Evolutionary conservation across 164 flowering plant genomes (phyloP), one percentile per base, ranked within the genome.

Genomic region (Litsea cubeba): DNA sequence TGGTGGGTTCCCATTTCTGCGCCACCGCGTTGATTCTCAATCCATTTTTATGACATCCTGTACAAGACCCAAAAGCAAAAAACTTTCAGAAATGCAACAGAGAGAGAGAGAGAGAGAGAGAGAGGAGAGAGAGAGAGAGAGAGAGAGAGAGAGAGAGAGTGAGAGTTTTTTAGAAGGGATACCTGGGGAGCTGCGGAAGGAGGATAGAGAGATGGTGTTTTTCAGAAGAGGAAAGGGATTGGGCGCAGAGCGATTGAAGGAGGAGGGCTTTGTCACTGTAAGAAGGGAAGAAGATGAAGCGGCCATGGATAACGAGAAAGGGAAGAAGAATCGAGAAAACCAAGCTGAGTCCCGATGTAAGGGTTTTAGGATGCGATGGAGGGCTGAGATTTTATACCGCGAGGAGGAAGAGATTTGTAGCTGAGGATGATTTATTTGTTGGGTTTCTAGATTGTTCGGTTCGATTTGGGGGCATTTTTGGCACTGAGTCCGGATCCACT

Each of bases 1-100:
- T 88, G 4, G 91, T 66, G 63, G 98, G 94, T 62, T 92, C 98
- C 87, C 83, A 87, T 83, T 87, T 87, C 72, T 49, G 76, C 15
- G 91, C 77, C 72, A 87, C 75, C 11, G 95, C 97, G 58, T 82
- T 85, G 69, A 92, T 73, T 85, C 83, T 88, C 62, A 89, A 67
- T 22, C 85, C 71, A 40, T 77, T 83, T 57, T 78, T 83, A 64
- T 79, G 74, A 10, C 74, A 20, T 70, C 84, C 96, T 88, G 86
- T 32, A 15, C 1, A 82, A 65, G 11, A 72, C 46, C 69, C 63
- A 75, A 75, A 17, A 57, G 14, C 2, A 32, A 10, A 26, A 65
- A 54, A 74, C 35, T 12, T 28, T 24, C 8, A 65, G 26, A 25
- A 57, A 2, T 40, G 46, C 46, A 40, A 40, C 0, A 66, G n/a